These are phyloP conservation scores for Zygoascus hellenicus DNA, from an alignment of 1,139 yeast species.

Conservation along the genomic window DNA sequence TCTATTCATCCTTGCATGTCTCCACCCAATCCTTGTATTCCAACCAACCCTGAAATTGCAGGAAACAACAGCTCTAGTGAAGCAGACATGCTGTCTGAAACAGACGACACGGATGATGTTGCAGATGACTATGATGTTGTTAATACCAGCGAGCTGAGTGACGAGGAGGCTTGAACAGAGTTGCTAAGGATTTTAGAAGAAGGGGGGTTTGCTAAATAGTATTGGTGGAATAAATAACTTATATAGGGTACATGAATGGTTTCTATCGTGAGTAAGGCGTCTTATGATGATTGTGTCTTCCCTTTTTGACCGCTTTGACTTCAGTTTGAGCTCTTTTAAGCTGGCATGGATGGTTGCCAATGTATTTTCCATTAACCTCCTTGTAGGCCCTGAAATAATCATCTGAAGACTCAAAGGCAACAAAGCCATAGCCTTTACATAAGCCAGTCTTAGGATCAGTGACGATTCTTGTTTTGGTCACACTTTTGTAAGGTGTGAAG, in stretches of 20 bases:
- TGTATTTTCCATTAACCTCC: conserved; percentile 69
- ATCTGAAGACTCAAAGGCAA: conserved; percentile 54
- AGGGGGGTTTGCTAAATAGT: too few species aligned
- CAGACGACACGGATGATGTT: conserved; percentile 9
- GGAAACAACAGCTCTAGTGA: conserved; percentile 8
- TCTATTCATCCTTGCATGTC: background rate
- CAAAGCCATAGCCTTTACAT: conserved; percentile 66
- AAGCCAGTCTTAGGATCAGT: conserved; percentile 32
- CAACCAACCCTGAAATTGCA: background rate
- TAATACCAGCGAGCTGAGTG: conserved; percentile 18
- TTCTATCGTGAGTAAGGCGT: conserved; percentile 15
- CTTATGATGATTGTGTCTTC: conserved; percentile 18
- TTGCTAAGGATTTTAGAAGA: background rate
- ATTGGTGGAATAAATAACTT: too few species aligned
- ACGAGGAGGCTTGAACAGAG: conserved; percentile 5
- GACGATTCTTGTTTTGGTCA: conserved; percentile 49
- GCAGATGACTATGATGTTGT: conserved; percentile 20
- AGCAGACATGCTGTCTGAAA: conserved; percentile 10
- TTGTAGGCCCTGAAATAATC: conserved; percentile 65
- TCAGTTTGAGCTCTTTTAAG: conserved; percentile 59
- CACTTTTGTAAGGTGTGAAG: conserved; percentile 45
- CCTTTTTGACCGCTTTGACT: conserved; percentile 30
- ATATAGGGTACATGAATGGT: background rate
- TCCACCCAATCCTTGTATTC: background rate
- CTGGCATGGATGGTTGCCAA: conserved; percentile 70